phyloP scores from a whole-genome alignment of 257 asterid species.

The Solanum lycopersicoides region DNA sequence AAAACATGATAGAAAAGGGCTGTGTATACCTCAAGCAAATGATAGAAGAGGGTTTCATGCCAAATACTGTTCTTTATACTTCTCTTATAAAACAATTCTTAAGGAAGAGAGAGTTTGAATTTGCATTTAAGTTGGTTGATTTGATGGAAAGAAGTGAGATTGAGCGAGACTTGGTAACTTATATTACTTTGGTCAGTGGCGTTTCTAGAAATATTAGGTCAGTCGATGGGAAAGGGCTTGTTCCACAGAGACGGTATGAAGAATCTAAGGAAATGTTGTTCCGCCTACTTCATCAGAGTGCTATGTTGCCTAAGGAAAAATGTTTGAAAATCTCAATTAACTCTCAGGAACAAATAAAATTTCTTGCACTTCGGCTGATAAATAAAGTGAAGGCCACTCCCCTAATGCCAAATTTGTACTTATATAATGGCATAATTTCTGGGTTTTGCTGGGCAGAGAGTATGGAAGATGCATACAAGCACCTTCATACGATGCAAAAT shows the following conservation, averaged over 20 bases:
- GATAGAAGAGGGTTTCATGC: constrained; percentile 50
- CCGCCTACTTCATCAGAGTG: constrained; percentile 19
- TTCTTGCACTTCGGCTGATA: constrained; percentile 20
- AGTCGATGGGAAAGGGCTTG: constrained; percentile 19
- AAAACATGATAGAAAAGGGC: constrained; percentile 37
- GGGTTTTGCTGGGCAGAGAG: constrained; percentile 32
- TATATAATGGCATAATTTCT: constrained; percentile 35
- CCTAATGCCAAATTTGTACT: constrained; percentile 30
- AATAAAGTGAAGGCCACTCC: constrained; percentile 6
- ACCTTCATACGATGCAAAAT: constrained; percentile 28
- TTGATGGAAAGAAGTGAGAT: constrained; percentile 44
- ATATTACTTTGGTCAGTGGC: constrained; percentile 41
- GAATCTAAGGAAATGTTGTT: constrained; percentile 31
- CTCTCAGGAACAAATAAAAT: constrained; percentile 27
- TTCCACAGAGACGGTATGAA: constrained; percentile 8
- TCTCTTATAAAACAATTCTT: constrained; percentile 49
- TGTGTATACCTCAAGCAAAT: constrained; percentile 42
- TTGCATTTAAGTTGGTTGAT: constrained; percentile 37
- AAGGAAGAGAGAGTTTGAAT: constrained; percentile 37
- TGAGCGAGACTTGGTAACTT: constrained; percentile 33
- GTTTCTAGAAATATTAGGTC: constrained; percentile 31
- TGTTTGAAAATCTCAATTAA: constrained; percentile 6
- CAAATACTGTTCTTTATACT: constrained; percentile 44
- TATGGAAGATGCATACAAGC: constrained; percentile 40
- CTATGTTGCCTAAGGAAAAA: constrained; percentile 6